phyloP scores from a whole-genome alignment of 208 protist species.

The Leishmania braziliensis region DNA sequence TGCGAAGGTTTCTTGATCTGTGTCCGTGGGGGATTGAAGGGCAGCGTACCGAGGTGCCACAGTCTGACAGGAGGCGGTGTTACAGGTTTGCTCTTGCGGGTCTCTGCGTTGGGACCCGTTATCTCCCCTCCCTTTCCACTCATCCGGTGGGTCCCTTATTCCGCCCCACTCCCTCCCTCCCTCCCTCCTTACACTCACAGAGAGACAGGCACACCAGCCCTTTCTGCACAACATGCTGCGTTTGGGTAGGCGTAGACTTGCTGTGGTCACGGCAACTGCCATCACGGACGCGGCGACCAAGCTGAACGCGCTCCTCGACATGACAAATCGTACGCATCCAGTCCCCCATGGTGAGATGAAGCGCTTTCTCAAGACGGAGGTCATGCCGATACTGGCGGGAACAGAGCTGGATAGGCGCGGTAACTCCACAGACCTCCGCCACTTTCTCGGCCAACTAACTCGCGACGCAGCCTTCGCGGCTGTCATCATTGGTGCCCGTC shows the following conservation, averaged over 20 bases:
- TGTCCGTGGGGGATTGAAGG: background rate
- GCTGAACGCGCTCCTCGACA: slow-evolving; percentile 68
- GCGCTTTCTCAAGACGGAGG: slow-evolving; percentile 52
- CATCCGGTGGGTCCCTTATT: background rate
- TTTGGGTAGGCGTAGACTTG: slow-evolving; percentile 5
- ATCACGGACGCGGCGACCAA: slow-evolving; percentile 38
- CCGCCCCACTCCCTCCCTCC: background rate
- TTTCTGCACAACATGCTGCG: slow-evolving; percentile 24
- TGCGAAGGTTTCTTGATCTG: background rate
- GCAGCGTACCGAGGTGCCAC: background rate
- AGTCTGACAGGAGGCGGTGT: background rate
- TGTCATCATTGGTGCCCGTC: slow-evolving; percentile 52
- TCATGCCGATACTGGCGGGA: slow-evolving; percentile 71
- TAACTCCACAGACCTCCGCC: slow-evolving; percentile 51
- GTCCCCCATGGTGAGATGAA: slow-evolving; percentile 51
- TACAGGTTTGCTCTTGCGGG: background rate
- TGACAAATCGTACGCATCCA: slow-evolving; percentile 25
- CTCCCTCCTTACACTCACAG: background rate
- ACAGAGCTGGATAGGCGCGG: slow-evolving; percentile 64
- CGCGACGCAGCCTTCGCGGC: slow-evolving; percentile 81
- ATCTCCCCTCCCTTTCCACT: background rate
- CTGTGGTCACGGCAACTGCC: slow-evolving; percentile 24
- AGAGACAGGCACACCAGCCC: background rate
- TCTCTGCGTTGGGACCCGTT: background rate
- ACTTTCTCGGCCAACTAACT: slow-evolving; percentile 60